Conservation (phyloP, 495 filamentous ascomycete species). For the Tuber brumale region DNA sequence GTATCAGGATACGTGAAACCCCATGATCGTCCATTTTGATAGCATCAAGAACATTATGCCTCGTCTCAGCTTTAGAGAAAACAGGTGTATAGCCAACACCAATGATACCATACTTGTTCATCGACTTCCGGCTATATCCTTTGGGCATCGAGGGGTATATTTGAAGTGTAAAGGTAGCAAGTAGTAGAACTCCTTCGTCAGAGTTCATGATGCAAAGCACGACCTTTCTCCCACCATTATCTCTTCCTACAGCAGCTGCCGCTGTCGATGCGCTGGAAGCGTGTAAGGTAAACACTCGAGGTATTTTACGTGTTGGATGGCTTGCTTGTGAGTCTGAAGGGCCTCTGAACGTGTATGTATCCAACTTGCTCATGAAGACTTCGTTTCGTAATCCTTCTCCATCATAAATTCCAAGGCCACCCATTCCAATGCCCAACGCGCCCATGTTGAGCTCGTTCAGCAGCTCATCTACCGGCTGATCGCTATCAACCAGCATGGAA, state of each 20-base stretch:
- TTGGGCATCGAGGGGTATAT: constrained; percentile 37
- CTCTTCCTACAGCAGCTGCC: constrained; percentile 43
- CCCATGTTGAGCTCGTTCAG: constrained; percentile 63
- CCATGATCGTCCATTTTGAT: constrained; percentile 65
- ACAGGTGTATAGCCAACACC: constrained; percentile 40
- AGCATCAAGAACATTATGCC: constrained; percentile 64
- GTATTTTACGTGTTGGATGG: constrained; percentile 40
- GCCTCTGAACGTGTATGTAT: constrained; percentile 60
- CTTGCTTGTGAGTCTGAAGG: constrained; percentile 29
- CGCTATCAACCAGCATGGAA: constrained; percentile 38
- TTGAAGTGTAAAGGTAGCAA: constrained; percentile 56
- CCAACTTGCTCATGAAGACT: constrained; percentile 64
- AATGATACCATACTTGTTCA: constrained; percentile 27
- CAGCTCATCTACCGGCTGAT: constrained; percentile 57
- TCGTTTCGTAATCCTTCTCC: constrained; percentile 66
- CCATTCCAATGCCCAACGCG: constrained; percentile 38
- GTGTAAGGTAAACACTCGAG: constrained; percentile 56
- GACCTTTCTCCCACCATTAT: constrained; percentile 45
- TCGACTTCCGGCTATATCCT: constrained; percentile 34
- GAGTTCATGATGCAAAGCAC: constrained; percentile 64
- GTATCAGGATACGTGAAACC: constrained; percentile 60
- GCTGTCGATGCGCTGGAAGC: constrained; percentile 53
- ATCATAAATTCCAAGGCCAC: constrained; percentile 59
- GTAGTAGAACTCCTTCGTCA: constrained; percentile 59
- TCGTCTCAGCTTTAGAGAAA: constrained; percentile 38